These are phyloP conservation scores for Rhizopus arrhizus DNA, from an alignment of 371 early-diverging fungal species.

Conservation along the genomic window DNA sequence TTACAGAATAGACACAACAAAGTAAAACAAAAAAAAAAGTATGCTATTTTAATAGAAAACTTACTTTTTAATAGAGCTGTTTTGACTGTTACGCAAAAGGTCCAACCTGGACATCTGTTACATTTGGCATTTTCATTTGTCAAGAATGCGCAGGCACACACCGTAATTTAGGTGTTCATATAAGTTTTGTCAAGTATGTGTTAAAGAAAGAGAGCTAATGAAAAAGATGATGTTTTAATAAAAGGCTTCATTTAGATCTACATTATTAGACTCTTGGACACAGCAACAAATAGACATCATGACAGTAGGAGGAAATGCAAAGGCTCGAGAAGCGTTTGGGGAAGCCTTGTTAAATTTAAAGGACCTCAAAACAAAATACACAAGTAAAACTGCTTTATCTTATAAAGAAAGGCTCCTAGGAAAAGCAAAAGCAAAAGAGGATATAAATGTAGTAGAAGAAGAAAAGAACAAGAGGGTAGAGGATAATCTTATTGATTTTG, in stretches of 20 bases:
- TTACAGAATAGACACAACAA: constrained; percentile 74
- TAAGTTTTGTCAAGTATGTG: constrained; percentile 89
- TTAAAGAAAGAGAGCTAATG: neutral
- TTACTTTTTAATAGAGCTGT: constrained; percentile 64
- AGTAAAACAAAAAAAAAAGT: constrained; percentile 42
- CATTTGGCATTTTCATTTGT: constrained; percentile 97
- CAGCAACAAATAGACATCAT: constrained; percentile 93
- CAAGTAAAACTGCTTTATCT: constrained; percentile 66
- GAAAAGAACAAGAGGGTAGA: neutral
- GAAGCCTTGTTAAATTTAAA: constrained; percentile 56
- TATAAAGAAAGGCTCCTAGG: constrained; percentile 80
- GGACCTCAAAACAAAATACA: constrained; percentile 84
- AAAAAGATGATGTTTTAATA: neutral
- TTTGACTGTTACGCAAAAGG: constrained; percentile 96
- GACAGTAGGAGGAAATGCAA: constrained; percentile 74
- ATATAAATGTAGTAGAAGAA: neutral
- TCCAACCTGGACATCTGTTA: constrained; percentile 97
- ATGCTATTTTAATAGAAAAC: neutral
- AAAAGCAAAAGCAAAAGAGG: neutral
- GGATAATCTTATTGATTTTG: constrained; percentile 13
- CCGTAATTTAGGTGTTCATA: constrained; percentile 93
- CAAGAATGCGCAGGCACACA: constrained; percentile 97
- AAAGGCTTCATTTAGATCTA: constrained; percentile 60
- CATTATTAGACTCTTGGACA: constrained; percentile 86
- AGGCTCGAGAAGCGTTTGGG: constrained; percentile 77